Percentiles rank a stretch among this genome's conserved stretches.
phyloP scores from a whole-genome alignment of 2,329 filamentous ascomycete species.

The Penicillium aurantiogriseum region DNA sequence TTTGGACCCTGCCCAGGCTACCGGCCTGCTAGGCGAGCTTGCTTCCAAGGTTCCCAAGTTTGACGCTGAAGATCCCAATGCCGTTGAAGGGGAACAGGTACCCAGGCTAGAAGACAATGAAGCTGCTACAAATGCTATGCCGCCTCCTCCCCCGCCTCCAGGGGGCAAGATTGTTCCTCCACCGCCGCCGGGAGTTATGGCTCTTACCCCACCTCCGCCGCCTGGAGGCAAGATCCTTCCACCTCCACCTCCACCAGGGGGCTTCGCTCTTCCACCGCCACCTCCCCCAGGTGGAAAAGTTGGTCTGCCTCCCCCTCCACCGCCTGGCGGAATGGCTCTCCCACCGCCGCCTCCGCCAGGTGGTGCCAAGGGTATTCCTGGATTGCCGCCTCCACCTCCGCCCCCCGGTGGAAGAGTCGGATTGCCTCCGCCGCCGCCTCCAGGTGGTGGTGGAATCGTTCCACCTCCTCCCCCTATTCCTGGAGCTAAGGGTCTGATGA shows the following conservation, averaged over 20 bases:
- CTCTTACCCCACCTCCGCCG: conserved; percentile 18
- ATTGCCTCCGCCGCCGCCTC: conserved; percentile 38
- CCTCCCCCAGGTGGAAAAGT: conserved; percentile 38
- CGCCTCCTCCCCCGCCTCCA: conserved; percentile 18
- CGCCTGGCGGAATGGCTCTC: conserved; percentile 40
- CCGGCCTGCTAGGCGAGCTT: conserved; percentile 69
- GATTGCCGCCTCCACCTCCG: conserved; percentile 47
- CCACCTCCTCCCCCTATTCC: conserved; percentile 51
- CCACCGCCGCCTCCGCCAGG: conserved; percentile 46
- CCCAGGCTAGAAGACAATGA: conserved; percentile 13
- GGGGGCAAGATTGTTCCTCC: conserved; percentile 19
- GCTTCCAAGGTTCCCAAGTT: conserved; percentile 74
- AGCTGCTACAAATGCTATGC: conserved; percentile 11
- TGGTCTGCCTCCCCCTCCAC: conserved; percentile 50
- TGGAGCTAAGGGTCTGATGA: conserved; percentile 45
- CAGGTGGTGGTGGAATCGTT: conserved; percentile 37
- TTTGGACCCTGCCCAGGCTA: conserved; percentile 60
- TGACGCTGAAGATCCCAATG: conserved; percentile 46
- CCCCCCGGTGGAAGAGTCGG: conserved; percentile 34
- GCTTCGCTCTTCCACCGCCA: conserved; percentile 17
- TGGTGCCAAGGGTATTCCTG: conserved; percentile 44
- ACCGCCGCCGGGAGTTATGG: conserved; percentile 35
- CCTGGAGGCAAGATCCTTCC: conserved; percentile 31
- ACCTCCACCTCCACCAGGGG: conserved; percentile 3
- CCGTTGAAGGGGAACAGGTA: conserved; percentile 7